phyloP scores from a whole-genome alignment of 2,329 filamentous ascomycete species.

The Mycosphaerella arachidis region DNA sequence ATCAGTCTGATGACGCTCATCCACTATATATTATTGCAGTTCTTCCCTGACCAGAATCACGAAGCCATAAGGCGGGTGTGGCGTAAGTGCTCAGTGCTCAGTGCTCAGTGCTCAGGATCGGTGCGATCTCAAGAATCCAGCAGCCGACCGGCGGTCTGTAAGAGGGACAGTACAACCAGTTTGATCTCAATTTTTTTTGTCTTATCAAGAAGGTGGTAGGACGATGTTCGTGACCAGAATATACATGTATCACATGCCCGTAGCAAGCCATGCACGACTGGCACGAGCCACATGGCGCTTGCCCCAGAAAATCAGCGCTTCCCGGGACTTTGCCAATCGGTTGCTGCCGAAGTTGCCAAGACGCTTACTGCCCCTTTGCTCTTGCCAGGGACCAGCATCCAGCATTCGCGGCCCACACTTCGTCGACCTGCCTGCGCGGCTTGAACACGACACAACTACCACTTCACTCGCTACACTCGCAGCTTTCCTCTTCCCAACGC shows the following conservation, averaged over 20 bases:
- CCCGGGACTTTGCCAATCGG: neutral
- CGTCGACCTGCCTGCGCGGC: slow-evolving; percentile 1
- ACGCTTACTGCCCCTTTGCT: slow-evolving; percentile 12
- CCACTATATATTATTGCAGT: neutral
- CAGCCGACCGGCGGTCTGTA: too few species aligned
- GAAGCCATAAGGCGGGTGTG: neutral
- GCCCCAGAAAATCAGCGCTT: neutral
- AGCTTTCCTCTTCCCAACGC: neutral
- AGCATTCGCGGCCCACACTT: slow-evolving; percentile 15
- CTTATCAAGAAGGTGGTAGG: neutral
- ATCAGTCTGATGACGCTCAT: neutral
- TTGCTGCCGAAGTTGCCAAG: neutral
- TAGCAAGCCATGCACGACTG: neutral
- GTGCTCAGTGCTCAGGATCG: neutral
- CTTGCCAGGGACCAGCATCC: slow-evolving; percentile 15
- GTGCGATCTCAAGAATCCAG: too few species aligned
- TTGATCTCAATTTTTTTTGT: neutral
- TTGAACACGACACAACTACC: neutral
- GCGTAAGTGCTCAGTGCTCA: neutral
- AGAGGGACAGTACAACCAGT: too few species aligned
- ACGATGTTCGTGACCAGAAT: neutral
- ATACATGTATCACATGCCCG: neutral
- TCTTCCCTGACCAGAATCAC: neutral
- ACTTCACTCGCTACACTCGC: neutral
- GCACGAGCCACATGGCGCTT: neutral